These are phyloP conservation scores for Fusarium austroafricanum DNA, from an alignment of 2,329 filamentous ascomycete genomes.

Conservation along the genomic window DNA sequence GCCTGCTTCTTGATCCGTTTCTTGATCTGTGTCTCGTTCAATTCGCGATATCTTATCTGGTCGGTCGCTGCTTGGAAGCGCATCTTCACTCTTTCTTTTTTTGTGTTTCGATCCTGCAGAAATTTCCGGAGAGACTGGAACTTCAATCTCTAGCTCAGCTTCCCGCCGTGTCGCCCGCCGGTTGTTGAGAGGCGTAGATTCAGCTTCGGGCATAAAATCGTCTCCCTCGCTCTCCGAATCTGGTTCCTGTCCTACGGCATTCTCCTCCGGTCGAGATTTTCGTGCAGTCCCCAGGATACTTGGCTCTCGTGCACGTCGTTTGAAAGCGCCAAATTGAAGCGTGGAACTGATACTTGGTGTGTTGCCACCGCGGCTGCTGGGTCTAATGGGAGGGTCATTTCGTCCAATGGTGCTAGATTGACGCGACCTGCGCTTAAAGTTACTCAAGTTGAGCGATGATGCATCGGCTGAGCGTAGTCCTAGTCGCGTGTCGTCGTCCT, in stretches of 20 bases:
- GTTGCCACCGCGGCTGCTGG: conserved; percentile 62
- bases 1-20: conserved; percentile 17
- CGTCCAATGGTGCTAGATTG: conserved; percentile 64
- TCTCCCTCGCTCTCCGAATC: conserved; percentile 59
- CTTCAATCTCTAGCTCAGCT: conserved; percentile 32
- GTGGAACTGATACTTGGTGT: conserved; percentile 62
- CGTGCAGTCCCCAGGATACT: conserved; percentile 69
- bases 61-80: conserved; percentile 52
- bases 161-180: conserved; percentile 53
- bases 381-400: conserved; percentile 64
- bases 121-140: conserved; percentile 44
- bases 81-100: conserved; percentile 68
- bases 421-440: conserved; percentile 60
- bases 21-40: conserved; percentile 38
- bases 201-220: conserved; percentile 71
- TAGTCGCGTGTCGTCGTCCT: conserved; percentile 52
- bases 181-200: conserved; percentile 72
- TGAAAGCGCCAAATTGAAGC: conserved; percentile 69
- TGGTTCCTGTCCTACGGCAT: conserved; percentile 46
- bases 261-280: conserved; percentile 54
- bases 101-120: conserved; percentile 53
- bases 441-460: conserved; percentile 60
- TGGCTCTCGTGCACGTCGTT: conserved; percentile 67
- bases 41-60: conserved; percentile 53
- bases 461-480: conserved; percentile 56